Conservation (phyloP, 2,329 filamentous ascomycete genomes). For the Fusarium cicatricum region DNA sequence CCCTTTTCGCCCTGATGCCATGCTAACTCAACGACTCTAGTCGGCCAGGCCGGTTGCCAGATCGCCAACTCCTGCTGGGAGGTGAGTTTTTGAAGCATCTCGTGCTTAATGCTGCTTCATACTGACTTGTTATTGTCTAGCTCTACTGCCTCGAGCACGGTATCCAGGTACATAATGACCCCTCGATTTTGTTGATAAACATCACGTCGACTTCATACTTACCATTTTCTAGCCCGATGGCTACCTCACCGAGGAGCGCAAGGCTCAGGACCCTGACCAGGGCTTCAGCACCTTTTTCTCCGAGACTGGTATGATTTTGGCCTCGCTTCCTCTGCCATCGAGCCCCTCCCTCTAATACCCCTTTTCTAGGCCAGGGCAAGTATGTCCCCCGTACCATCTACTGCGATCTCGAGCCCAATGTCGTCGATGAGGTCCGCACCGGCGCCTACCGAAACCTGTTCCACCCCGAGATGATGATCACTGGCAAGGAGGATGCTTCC, state of each 20-base stretch:
- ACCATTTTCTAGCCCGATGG: conserved; percentile 80
- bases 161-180: conserved; percentile 79
- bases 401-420: conserved; percentile 99
- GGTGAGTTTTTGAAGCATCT: conserved; percentile 68
- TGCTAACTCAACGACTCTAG: conserved; percentile 70
- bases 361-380: conserved; percentile 84
- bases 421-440: conserved; percentile 98
- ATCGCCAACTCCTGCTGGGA: conserved; percentile 99
- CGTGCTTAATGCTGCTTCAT: conserved; percentile 39
- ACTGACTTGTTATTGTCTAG: conserved; percentile 57
- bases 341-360: conserved; percentile 31
- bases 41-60: conserved; percentile 99
- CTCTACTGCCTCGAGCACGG: conserved; percentile 99
- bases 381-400: conserved; percentile 99
- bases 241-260: conserved; percentile 97
- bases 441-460: conserved; percentile 95
- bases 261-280: conserved; percentile 89
- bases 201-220: conserved; percentile 19
- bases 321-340: not conserved
- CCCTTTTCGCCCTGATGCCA: conserved; percentile 52
- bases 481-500: conserved; percentile 99
- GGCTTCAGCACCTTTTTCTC: conserved; percentile 99
- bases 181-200: conserved; percentile 35
- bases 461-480: conserved; percentile 99
- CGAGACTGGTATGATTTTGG: conserved; percentile 80